Conservation (phyloP, 2,329 filamentous ascomycete species). For the Phialocephala sp. region DNA sequence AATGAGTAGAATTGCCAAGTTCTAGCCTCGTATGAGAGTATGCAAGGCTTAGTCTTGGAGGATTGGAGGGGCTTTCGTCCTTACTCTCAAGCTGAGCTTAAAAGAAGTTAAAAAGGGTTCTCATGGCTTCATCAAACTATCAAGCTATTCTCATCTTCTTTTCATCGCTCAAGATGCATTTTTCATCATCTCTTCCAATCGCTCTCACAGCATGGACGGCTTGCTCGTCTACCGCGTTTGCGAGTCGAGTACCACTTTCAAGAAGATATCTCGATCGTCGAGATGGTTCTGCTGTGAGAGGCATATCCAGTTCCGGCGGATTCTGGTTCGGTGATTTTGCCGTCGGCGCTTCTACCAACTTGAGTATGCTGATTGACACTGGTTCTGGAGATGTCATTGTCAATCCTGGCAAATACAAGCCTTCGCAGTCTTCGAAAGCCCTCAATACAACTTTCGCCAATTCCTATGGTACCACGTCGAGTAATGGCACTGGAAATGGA, state of each 20-base stretch:
- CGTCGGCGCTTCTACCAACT: conserved; percentile 15
- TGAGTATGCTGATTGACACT: conserved; percentile 24
- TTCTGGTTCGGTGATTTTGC: conserved; percentile 28
- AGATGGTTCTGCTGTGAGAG: conserved; percentile 1
- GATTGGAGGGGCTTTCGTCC: neutral
- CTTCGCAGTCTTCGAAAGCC: neutral
- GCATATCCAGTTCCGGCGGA: neutral
- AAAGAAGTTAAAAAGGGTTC: neutral
- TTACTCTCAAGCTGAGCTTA: neutral
- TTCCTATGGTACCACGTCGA: conserved; percentile 9
- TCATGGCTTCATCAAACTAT: neutral
- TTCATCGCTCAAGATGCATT: neutral
- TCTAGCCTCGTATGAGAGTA: neutral
- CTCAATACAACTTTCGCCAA: conserved; percentile 17
- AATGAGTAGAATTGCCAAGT: neutral
- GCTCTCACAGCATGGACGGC: neutral
- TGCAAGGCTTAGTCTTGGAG: neutral
- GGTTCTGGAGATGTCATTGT: conserved; percentile 26
- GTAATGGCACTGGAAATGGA: conserved; percentile 1
- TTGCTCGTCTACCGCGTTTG: neutral
- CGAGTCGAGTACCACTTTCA: conserved; percentile 1
- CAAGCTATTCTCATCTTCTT: neutral
- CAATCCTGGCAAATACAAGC: conserved; percentile 23
- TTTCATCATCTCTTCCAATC: conserved; percentile 1
- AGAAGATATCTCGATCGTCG: neutral